Conservation (phyloP, 2,329 filamentous ascomycete genomes). For the Metarhizium album region DNA sequence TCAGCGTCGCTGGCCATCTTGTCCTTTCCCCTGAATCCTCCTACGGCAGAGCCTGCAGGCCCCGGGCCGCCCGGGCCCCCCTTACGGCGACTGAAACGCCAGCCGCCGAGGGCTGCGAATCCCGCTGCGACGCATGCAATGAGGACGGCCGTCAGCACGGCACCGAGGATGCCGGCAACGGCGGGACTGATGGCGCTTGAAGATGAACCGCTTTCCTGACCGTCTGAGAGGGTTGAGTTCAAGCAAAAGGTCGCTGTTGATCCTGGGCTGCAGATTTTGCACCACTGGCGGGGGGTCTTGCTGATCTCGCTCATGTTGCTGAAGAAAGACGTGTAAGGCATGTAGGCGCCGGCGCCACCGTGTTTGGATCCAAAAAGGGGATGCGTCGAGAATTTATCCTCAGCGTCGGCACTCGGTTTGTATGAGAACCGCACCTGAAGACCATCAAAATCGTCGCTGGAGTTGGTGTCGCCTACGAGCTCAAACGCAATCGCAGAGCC, state of each 20-base stretch:
- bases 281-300: constrained; percentile 30
- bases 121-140: constrained; percentile 21
- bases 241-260: constrained; percentile 28
- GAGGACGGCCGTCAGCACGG: constrained; percentile 26
- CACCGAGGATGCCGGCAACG: constrained; percentile 37
- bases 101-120: constrained; percentile 22
- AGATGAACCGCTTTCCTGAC: background rate
- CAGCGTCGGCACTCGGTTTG: constrained; percentile 33
- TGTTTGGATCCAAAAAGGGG: constrained; percentile 29
- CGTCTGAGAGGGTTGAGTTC: background rate
- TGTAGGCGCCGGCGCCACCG: constrained; percentile 16
- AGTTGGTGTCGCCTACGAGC: constrained; percentile 26
- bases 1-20: constrained; percentile 35
- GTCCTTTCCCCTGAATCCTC: constrained; percentile 34
- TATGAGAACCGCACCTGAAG: constrained; percentile 48
- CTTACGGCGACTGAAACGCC: constrained; percentile 19
- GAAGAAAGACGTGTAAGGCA: constrained; percentile 30
- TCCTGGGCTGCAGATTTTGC: constrained; percentile 26
- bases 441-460: constrained; percentile 18
- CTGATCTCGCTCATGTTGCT: constrained; percentile 25
- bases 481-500: constrained; percentile 71
- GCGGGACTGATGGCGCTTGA: constrained; percentile 21
- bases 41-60: constrained; percentile 5
- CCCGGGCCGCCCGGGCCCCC: constrained; percentile 2
- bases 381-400: constrained; percentile 24